A percentile compares a stretch with the other conserved stretches of the same genome.
Evolutionary conservation across 2,329 filamentous ascomycete species (phyloP).

Genomic region (Pseudogymnoascus sp.): DNA sequence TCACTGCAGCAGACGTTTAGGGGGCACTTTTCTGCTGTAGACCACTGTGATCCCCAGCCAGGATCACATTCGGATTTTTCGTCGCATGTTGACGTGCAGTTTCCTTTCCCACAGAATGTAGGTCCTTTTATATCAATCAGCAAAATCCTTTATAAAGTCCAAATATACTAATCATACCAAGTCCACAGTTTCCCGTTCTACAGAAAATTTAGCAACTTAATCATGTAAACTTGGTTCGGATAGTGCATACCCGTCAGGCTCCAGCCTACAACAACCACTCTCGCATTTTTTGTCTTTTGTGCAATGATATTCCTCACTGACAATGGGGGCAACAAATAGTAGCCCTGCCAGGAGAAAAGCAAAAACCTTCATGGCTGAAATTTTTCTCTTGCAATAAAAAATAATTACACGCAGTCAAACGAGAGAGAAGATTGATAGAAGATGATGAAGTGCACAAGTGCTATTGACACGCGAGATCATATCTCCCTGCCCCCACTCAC

Average conservation of each 20-base stretch:
- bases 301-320: conserved; percentile 2
- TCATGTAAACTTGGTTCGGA: neutral
- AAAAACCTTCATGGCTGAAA: neutral
- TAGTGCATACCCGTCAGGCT: conserved; percentile 8
- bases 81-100: conserved; percentile 21
- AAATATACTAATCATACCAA: neutral
- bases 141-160: conserved; percentile 15
- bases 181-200: conserved; percentile 5
- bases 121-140: conserved; percentile 19
- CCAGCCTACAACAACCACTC: conserved; percentile 10
- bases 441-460: neutral
- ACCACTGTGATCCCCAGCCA: conserved; percentile 25
- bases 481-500: neutral
- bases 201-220: neutral
- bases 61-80: conserved; percentile 28
- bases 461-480: neutral
- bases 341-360: neutral
- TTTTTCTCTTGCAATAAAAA: neutral
- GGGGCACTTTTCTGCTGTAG: conserved; percentile 25
- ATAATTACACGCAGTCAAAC: neutral
- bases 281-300: neutral
- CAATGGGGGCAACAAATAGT: neutral
- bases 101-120: conserved; percentile 22
- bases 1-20: conserved; percentile 33
- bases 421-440: neutral